Evolutionary conservation across 208 protist genomes (phyloP).

Genomic region (Leishmania arabica): DNA sequence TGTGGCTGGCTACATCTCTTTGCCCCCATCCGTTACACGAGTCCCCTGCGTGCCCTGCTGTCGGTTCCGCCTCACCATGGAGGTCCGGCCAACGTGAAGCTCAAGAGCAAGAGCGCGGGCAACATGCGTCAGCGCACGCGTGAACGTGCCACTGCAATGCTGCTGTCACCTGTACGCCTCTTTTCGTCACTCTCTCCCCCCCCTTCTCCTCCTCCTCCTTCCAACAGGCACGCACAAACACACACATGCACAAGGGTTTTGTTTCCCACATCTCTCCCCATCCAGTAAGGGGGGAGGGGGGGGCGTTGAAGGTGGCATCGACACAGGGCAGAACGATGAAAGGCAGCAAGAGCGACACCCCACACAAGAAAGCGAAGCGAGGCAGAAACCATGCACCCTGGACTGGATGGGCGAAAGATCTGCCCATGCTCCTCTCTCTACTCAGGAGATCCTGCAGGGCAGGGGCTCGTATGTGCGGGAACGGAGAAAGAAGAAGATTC

Average conservation of each 20-base stretch:
- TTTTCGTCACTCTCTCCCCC: neutral
- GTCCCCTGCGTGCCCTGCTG: neutral
- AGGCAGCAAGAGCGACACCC: neutral
- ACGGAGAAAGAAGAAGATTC: neutral
- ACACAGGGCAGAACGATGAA: neutral
- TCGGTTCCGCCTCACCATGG: neutral
- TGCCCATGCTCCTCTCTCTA: neutral
- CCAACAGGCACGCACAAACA: neutral
- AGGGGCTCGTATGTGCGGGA: neutral
- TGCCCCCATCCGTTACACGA: neutral
- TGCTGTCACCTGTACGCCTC: neutral
- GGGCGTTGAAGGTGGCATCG: neutral
- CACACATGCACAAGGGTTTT: neutral
- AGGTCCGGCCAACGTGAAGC: neutral
- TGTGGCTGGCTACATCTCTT: neutral
- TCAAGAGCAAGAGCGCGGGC: neutral
- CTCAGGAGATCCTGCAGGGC: neutral
- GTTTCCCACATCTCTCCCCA: neutral
- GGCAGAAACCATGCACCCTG: neutral
- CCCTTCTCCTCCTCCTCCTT: neutral
- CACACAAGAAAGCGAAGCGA: neutral
- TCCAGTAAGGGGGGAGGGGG: neutral
- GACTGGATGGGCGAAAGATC: neutral
- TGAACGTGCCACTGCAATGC: conserved; percentile 1
- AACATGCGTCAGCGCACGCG: neutral